These are phyloP conservation scores for Suillus tomentosus DNA, from an alignment of 768 basidiomycete species.

Conservation along the genomic window DNA sequence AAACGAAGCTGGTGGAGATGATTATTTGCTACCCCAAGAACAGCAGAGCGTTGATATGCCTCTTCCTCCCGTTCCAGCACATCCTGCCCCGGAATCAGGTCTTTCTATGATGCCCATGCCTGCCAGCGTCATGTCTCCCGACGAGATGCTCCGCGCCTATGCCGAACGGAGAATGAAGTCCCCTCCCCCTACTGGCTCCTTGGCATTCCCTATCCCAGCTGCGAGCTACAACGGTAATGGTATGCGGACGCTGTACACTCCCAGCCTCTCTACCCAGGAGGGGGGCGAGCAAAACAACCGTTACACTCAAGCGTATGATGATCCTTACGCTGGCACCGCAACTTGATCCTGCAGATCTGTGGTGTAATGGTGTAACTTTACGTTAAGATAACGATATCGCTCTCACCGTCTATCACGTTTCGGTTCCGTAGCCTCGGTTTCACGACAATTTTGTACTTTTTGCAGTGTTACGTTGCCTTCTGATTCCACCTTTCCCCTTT, in stretches of 20 bases:
- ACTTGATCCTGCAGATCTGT: slow-evolving; percentile 13
- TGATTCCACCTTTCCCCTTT: slow-evolving; percentile 1
- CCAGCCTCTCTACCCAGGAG: slow-evolving; percentile 18
- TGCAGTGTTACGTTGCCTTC: not conserved
- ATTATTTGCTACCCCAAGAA: slow-evolving; percentile 46
- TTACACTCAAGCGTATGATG: slow-evolving; percentile 23
- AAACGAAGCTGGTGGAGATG: slow-evolving; percentile 33
- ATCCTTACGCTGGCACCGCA: slow-evolving; percentile 24
- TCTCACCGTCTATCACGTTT: not conserved
- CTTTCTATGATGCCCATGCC: slow-evolving; percentile 44
- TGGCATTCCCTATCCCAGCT: slow-evolving; percentile 31
- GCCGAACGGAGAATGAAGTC: slow-evolving; percentile 48
- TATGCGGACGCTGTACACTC: slow-evolving; percentile 33
- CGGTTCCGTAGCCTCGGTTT: slow-evolving; percentile 7
- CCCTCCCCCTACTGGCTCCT: slow-evolving; percentile 33
- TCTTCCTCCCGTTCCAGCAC: slow-evolving; percentile 35
- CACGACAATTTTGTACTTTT: slow-evolving; percentile 8
- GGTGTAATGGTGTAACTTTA: slow-evolving; percentile 10
- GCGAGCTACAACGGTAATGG: slow-evolving; percentile 26
- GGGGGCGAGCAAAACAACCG: slow-evolving; percentile 28
- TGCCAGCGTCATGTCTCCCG: slow-evolving; percentile 55
- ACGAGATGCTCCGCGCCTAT: slow-evolving; percentile 78
- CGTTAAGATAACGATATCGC: not conserved
- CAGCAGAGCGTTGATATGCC: slow-evolving; percentile 28
- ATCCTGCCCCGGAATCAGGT: slow-evolving; percentile 37